phyloP scores from a whole-genome alignment of 148 eudicot species.

The Rhododendron ferrugineum region DNA sequence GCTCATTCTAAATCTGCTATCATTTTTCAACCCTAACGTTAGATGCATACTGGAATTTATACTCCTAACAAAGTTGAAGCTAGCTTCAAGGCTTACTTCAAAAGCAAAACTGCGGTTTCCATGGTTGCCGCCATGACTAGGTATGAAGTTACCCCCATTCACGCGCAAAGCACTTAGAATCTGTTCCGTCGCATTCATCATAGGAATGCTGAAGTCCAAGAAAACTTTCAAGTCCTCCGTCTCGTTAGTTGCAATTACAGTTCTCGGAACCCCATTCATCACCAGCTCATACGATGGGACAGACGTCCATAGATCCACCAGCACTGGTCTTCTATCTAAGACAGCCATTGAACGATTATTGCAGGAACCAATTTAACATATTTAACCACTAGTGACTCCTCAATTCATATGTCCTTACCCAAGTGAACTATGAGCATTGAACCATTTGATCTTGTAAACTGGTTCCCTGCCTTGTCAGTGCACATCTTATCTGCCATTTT shows the following conservation, averaged over 20 bases:
- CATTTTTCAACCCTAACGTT: neutral
- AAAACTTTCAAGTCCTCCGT: slow-evolving; percentile 10
- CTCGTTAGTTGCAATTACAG: slow-evolving; percentile 10
- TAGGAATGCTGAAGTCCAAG: slow-evolving; percentile 15
- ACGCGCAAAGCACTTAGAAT: slow-evolving; percentile 8
- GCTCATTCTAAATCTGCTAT: neutral
- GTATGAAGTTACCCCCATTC: slow-evolving; percentile 5
- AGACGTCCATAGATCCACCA: slow-evolving; percentile 14
- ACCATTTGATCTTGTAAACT: slow-evolving; percentile 7
- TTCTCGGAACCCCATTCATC: slow-evolving; percentile 15
- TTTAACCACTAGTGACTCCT: neutral
- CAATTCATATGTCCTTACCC: neutral
- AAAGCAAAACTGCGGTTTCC: slow-evolving; percentile 15
- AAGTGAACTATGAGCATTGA: slow-evolving; percentile 8
- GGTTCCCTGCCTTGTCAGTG: slow-evolving; percentile 14
- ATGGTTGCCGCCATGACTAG: neutral
- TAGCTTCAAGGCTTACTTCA: slow-evolving; percentile 12
- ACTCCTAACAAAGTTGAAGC: neutral
- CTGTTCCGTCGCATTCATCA: slow-evolving; percentile 8
- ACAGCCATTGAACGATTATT: neutral
- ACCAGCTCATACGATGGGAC: slow-evolving; percentile 13
- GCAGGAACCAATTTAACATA: neutral
- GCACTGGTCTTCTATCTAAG: slow-evolving; percentile 19
- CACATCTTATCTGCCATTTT: slow-evolving; percentile 12
- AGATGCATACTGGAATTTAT: neutral